A percentile compares a stretch with the other conserved stretches of the same genome.
phyloP scores from a whole-genome alignment of 1,139 yeast species.

The Insectozyma bohioensis region DNA sequence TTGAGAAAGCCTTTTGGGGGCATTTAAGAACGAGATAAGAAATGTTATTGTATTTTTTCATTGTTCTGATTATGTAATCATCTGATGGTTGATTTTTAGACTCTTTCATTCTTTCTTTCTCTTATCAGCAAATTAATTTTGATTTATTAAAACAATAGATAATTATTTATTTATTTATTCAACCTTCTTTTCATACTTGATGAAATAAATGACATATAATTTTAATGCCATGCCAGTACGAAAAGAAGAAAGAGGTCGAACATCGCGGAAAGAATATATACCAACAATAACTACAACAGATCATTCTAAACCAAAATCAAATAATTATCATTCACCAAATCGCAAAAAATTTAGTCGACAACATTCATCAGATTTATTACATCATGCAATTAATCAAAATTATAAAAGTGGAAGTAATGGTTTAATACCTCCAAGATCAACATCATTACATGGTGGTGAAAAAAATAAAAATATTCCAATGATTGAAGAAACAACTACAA shows the following conservation, averaged over 20 bases:
- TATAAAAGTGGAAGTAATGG: slow-evolving; percentile 9
- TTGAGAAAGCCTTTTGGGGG: too few species aligned
- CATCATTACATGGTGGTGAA: slow-evolving; percentile 8
- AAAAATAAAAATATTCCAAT: slow-evolving; percentile 11
- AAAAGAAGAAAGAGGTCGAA: slow-evolving; percentile 2
- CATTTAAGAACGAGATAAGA: too few species aligned
- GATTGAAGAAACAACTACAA: slow-evolving; percentile 1
- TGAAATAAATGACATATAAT: not conserved
- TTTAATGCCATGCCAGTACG: not conserved
- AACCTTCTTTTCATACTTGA: too few species aligned
- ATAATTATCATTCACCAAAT: slow-evolving; percentile 1
- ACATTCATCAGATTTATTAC: slow-evolving; percentile 9
- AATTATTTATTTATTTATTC: too few species aligned
- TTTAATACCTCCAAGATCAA: too few species aligned
- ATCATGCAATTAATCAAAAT: slow-evolving; percentile 14
- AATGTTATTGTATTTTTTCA: too few species aligned
- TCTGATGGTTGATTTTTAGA: too few species aligned
- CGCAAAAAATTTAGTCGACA: slow-evolving; percentile 1
- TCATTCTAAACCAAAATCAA: slow-evolving; percentile 7
- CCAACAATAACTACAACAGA: not conserved
- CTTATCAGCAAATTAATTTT: too few species aligned
- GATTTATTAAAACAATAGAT: too few species aligned
- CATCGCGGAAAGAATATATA: not conserved
- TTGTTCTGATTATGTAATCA: too few species aligned
- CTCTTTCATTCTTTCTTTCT: too few species aligned